Conservation (phyloP, 2,329 filamentous ascomycete species). For the Fusarium longipes region DNA sequence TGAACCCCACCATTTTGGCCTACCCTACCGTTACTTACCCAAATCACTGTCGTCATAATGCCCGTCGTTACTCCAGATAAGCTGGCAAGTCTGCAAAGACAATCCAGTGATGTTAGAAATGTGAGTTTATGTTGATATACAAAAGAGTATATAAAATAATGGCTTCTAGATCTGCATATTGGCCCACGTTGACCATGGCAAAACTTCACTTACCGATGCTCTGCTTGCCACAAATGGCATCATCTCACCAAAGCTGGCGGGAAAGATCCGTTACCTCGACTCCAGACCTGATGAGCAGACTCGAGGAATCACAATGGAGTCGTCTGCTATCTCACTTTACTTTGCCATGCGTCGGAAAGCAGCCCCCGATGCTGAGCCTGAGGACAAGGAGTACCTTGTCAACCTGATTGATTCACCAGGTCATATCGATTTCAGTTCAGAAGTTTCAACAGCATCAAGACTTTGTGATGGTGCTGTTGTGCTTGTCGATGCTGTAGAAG, state of each 20-base stretch:
- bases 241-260: constrained; percentile 96
- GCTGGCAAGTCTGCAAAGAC: constrained; percentile 88
- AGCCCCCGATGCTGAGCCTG: constrained; percentile 73
- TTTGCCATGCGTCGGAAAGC: constrained; percentile 89
- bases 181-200: constrained; percentile 97
- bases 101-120: constrained; percentile 91
- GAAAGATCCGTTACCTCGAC: constrained; percentile 97
- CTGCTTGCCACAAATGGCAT: constrained; percentile 99
- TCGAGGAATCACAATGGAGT: constrained; percentile 99
- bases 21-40: constrained; percentile 14
- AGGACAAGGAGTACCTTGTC: constrained; percentile 90
- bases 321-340: constrained; percentile 94
- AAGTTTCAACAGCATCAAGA: constrained; percentile 94
- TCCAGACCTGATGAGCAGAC: constrained; percentile 95
- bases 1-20: constrained; percentile 12
- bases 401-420: constrained; percentile 98
- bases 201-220: constrained; percentile 95
- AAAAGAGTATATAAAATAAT: constrained; percentile 4
- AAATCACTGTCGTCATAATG: constrained; percentile 67
- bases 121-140: constrained; percentile 61
- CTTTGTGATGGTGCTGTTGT: constrained; percentile 95
- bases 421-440: constrained; percentile 98
- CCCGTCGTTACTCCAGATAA: constrained; percentile 91
- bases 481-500: constrained; percentile 95
- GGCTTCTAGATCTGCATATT: constrained; percentile 84